Evolutionary conservation across 1,284 basidiomycete genomes (phyloP).

Genomic region (Boletus smithii): DNA sequence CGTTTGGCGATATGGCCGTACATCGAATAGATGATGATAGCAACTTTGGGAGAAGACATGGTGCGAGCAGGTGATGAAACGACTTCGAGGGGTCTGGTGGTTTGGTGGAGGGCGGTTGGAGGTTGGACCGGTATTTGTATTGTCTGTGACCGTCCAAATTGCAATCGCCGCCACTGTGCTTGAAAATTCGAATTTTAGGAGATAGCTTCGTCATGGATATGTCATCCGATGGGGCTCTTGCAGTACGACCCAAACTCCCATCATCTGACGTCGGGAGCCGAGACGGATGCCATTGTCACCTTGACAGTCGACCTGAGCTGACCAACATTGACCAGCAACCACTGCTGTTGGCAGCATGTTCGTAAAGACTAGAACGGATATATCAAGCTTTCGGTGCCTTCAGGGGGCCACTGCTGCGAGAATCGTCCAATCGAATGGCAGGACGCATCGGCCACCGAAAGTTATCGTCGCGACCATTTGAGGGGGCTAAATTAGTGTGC

Average conservation of each 20-base stretch:
- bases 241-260: background rate
- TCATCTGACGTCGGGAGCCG: no score
- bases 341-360: background rate
- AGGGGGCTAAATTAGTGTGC: background rate
- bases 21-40: conserved; percentile 49
- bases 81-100: conserved; percentile 18
- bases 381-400: background rate
- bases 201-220: background rate
- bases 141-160: no score
- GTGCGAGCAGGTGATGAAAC: background rate
- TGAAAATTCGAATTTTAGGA: background rate
- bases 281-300: background rate
- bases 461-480: background rate
- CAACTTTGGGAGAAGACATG: conserved; percentile 37
- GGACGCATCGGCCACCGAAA: conserved; percentile 3
- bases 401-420: conserved; percentile 1
- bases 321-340: no score
- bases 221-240: background rate
- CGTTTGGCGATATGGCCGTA: conserved; percentile 47
- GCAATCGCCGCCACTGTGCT: no score
- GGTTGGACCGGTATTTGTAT: conserved; percentile 16
- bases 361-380: background rate
- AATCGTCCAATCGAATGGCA: background rate
- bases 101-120: no score
- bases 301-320: background rate